Evolutionary conservation across 2,329 filamentous ascomycete genomes (phyloP).

Genomic region (Calonectria pteridis): DNA sequence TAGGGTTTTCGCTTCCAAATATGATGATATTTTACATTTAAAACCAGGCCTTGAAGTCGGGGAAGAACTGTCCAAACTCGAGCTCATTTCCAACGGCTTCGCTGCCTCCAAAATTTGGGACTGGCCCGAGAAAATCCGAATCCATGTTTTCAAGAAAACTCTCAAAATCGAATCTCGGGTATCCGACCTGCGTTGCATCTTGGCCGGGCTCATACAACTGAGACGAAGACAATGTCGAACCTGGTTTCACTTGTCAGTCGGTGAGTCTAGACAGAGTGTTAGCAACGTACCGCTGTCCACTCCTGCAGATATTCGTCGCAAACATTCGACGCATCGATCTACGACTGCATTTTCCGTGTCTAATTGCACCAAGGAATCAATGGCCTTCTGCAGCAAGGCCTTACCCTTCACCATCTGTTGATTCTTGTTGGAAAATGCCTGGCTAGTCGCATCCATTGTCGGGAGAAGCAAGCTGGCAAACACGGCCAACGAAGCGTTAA

Average conservation of each 20-base stretch:
- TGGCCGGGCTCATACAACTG: not conserved
- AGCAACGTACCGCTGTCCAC: slow-evolving; percentile 3
- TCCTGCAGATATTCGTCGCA: not conserved
- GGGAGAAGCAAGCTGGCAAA: slow-evolving; percentile 28
- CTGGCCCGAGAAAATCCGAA: not conserved
- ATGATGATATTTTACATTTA: not conserved
- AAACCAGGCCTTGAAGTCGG: slow-evolving; percentile 24
- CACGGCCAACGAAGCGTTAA: slow-evolving; percentile 28
- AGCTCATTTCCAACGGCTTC: slow-evolving; percentile 14
- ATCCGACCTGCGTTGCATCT: not conserved
- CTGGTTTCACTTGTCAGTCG: not conserved
- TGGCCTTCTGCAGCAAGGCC: not conserved
- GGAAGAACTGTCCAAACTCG: slow-evolving; percentile 21
- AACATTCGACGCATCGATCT: slow-evolving; percentile 11
- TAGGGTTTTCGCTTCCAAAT: not conserved
- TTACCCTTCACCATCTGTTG: not conserved
- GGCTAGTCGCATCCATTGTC: not conserved
- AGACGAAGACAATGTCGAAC: not conserved
- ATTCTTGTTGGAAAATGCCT: not conserved
- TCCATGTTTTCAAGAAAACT: not conserved
- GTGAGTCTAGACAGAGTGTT: not conserved
- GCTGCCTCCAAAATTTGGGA: not conserved
- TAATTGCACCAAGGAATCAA: slow-evolving; percentile 1
- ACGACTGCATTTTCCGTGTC: slow-evolving; percentile 16
- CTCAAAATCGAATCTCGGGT: not conserved